These are phyloP conservation scores for Tripidium arundinaceum DNA, from an alignment of 202 grass and related monocot genomes.

Conservation along the genomic window DNA sequence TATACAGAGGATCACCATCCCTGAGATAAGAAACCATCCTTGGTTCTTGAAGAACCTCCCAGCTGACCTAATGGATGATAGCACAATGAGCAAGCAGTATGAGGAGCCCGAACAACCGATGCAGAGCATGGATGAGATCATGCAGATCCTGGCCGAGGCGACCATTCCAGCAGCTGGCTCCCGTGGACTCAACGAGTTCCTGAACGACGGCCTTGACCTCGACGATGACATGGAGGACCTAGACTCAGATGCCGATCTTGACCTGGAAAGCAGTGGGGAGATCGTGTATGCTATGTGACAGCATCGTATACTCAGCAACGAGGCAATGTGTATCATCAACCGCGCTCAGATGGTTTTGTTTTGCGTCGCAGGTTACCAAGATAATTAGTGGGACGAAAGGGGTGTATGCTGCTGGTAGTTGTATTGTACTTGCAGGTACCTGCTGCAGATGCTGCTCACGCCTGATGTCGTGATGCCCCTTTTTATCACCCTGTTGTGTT, in stretches of 20 bases:
- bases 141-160: slow-evolving; percentile 81
- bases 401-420: background rate
- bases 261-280: slow-evolving; percentile 88
- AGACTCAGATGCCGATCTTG: slow-evolving; percentile 72
- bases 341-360: background rate
- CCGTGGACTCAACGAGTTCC: slow-evolving; percentile 56
- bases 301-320: background rate
- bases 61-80: slow-evolving; percentile 73
- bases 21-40: slow-evolving; percentile 75
- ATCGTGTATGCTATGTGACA: slow-evolving; percentile 79
- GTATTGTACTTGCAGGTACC: background rate
- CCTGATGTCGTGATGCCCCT: background rate
- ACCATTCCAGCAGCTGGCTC: slow-evolving; percentile 68
- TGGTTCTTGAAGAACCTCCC: slow-evolving; percentile 91
- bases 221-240: slow-evolving; percentile 89
- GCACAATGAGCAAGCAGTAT: slow-evolving; percentile 58
- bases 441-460: background rate
- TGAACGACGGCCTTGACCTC: slow-evolving; percentile 62
- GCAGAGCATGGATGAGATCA: slow-evolving; percentile 90
- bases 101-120: slow-evolving; percentile 89
- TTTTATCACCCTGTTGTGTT: background rate
- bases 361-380: no score
- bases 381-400: no score
- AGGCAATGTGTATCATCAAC: background rate
- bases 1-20: slow-evolving; percentile 85